Base-by-base conservation (phyloP, 345 rosid species). In the Eucalyptus tenuipes region DNA sequence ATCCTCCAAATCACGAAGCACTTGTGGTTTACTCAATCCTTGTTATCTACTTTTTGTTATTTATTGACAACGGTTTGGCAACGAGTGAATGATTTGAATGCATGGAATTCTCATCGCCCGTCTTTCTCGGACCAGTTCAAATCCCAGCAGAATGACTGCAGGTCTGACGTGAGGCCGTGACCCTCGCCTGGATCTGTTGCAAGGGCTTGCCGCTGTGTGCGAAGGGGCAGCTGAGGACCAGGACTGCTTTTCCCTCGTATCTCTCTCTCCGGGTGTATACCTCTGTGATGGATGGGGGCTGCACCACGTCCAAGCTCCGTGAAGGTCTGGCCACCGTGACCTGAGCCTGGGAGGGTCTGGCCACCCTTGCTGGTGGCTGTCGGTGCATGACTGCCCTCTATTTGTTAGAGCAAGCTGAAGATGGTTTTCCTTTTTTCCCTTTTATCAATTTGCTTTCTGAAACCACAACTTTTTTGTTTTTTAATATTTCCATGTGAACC, bases 401-500 rank as follows among this genome's bases (percentile, higher is more conserved):
- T 52, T 18, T 52, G 55, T 10, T 24, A 52, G 24, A 52, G 55
- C 53, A 49, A 49, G 53, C 53, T 50, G 53, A 50, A 5, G 53
- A 50, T 50, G 53, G 53, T 50, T 50, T 50, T 50, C 53, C 20
- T 16, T 50, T 16, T 50, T 16, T 14, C 7, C 0, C 16, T 13
- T 16, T 0, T 50, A 5, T 7, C 20, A 50, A 15, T 16, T 50
- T 50, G 15, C 20, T 50, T 50, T 50, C 2, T 16, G 7, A 50
- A 50, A 50, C 53, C 3, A 50, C 0, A 5, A 2, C 3, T 7
- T 50, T 17, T 7, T 50, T 17, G 2, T 16, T 50, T 6, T 15
- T 50, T 6, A 15, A 48, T 48, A 12, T 15, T 49, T 49, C 53
- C 53, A 50, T 3, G 3, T 50, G 53, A 20, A 5, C 53, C 18